A percentile compares a stretch with the other conserved stretches of the same genome.
Evolutionary conservation across 129 eudicot genomes (phyloP).

Genomic region (Heracleum sosnowskyi): DNA sequence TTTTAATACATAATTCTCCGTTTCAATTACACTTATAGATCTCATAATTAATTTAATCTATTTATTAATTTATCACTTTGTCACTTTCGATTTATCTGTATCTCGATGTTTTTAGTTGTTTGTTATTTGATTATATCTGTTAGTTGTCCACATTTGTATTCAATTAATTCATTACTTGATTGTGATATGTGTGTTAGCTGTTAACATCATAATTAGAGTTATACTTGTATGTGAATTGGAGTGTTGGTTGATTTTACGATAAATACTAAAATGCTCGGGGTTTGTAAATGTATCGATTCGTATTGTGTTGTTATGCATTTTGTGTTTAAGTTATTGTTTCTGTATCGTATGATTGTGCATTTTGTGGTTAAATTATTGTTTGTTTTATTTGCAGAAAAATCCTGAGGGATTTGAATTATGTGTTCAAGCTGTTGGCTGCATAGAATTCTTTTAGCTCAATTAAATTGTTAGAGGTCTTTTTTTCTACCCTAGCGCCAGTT

Average conservation of each 20-base stretch:
- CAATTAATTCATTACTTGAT: no score
- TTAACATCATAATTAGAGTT: background rate
- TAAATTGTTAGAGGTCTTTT: background rate
- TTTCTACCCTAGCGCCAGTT: background rate
- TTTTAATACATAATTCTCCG: no score
- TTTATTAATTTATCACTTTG: no score
- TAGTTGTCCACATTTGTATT: background rate
- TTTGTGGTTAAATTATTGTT: no score
- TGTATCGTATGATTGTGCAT: no score
- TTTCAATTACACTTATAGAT: background rate
- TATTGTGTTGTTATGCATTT: background rate
- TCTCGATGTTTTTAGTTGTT: no score
- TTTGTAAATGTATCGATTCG: no score
- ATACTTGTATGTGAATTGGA: background rate
- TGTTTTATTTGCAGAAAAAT: no score
- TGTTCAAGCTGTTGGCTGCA: background rate
- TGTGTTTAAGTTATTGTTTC: background rate
- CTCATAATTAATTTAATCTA: background rate
- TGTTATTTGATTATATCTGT: no score
- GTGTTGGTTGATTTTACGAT: background rate
- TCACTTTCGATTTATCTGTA: no score
- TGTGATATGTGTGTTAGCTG: background rate
- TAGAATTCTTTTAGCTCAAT: background rate
- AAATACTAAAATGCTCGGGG: background rate
- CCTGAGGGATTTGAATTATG: constrained; percentile 76